These are phyloP conservation scores for Paramecium pentaurelia DNA, from an alignment of 73 alveolate genomes.

Conservation along the genomic window DNA sequence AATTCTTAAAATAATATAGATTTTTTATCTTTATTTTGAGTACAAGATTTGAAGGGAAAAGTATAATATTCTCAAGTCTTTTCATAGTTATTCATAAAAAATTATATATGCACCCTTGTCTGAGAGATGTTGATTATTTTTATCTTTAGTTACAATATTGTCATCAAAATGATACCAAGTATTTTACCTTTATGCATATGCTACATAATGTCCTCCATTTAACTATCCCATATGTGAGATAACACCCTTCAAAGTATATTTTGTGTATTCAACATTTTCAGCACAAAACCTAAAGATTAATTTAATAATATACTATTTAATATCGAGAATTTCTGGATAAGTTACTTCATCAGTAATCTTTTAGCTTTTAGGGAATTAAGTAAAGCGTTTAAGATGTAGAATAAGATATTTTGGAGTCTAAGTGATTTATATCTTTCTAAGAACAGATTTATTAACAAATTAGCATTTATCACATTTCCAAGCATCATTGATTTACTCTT, in stretches of 20 bases:
- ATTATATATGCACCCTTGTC: background rate
- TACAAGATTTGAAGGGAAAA: background rate
- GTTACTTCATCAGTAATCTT: background rate
- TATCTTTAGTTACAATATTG: background rate
- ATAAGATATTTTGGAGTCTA: background rate
- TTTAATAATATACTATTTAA: background rate
- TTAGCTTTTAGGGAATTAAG: background rate
- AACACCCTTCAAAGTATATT: background rate
- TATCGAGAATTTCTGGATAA: background rate
- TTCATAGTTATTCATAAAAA: background rate
- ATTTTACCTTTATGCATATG: background rate
- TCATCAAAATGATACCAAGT: conserved; percentile 20
- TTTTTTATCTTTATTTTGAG: background rate
- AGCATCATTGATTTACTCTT: background rate
- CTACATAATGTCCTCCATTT: conserved; percentile 21
- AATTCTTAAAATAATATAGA: too few relatives aligned
- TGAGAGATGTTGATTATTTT: background rate
- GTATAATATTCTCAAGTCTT: background rate
- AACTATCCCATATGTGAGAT: conserved; percentile 6
- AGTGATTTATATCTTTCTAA: background rate
- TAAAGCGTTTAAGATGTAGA: background rate
- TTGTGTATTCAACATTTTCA: background rate
- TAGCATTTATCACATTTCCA: conserved; percentile 36
- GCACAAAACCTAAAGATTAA: background rate
- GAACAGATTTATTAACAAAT: background rate